Percentiles rank a stretch among this genome's conserved stretches.
Evolutionary conservation across 2,329 filamentous ascomycete species (phyloP).

Genomic region (Epichloe elymi): DNA sequence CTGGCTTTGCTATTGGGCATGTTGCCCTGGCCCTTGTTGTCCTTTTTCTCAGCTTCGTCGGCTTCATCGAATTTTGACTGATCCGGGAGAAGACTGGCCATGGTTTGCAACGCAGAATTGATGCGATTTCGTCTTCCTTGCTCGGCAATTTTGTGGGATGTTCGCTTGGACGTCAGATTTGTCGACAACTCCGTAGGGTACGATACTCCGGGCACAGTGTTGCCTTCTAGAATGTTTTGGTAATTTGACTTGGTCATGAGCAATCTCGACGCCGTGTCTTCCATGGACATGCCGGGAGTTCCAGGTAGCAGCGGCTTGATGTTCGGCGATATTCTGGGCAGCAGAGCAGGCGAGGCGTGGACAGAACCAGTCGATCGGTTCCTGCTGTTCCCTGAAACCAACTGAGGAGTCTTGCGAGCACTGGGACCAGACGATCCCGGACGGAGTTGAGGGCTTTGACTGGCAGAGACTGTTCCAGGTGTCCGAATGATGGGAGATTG

Average conservation of each 20-base stretch:
- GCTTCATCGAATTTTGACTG: slow-evolving; percentile 26
- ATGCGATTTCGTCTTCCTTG: slow-evolving; percentile 92
- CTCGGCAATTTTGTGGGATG: slow-evolving; percentile 95
- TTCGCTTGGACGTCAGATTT: slow-evolving; percentile 89
- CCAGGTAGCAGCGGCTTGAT: slow-evolving; percentile 81
- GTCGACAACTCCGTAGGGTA: slow-evolving; percentile 87
- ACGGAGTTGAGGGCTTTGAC: slow-evolving; percentile 49
- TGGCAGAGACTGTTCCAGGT: slow-evolving; percentile 36
- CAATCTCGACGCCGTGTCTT: slow-evolving; percentile 55
- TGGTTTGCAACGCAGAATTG: slow-evolving; percentile 84
- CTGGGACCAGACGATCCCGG: slow-evolving; percentile 36
- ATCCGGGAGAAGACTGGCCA: slow-evolving; percentile 71
- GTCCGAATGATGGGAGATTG: slow-evolving; percentile 36
- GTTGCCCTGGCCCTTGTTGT: slow-evolving; percentile 28
- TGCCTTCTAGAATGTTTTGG: slow-evolving; percentile 91
- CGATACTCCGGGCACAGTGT: slow-evolving; percentile 73
- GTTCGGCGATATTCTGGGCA: slow-evolving; percentile 82
- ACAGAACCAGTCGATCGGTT: slow-evolving; percentile 64
- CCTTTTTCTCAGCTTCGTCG: slow-evolving; percentile 35
- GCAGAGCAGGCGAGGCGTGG: slow-evolving; percentile 73
- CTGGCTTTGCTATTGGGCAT: slow-evolving; percentile 82
- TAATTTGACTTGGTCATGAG: slow-evolving; percentile 95
- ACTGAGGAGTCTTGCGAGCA: slow-evolving; percentile 39
- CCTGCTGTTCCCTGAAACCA: slow-evolving; percentile 45
- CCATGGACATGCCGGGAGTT: slow-evolving; percentile 34